phyloP scores from a whole-genome alignment of 306 rosid species.

The Crataegus laevigata region DNA sequence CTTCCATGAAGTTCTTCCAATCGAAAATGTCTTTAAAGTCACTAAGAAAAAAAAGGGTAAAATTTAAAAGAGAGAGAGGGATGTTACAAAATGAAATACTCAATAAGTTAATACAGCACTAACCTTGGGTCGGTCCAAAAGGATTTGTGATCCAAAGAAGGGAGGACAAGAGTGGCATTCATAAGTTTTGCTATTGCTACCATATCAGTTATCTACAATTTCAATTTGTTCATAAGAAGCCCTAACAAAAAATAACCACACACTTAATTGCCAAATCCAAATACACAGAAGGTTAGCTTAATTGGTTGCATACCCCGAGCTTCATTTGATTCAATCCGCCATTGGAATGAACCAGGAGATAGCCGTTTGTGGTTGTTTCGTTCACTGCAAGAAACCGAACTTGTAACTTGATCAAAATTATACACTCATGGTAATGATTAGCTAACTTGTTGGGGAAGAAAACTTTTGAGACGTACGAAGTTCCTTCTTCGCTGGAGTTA shows the following conservation, averaged over 20 bases:
- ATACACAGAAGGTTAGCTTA: neutral
- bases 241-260: neutral
- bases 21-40: conserved; percentile 54
- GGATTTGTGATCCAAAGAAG: conserved; percentile 56
- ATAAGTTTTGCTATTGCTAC: conserved; percentile 64
- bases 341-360: conserved; percentile 42
- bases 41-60: conserved; percentile 20
- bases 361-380: conserved; percentile 45
- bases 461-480: conserved; percentile 17
- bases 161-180: conserved; percentile 63
- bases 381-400: conserved; percentile 17
- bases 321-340: conserved; percentile 87
- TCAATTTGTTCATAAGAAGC: neutral
- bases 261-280: neutral
- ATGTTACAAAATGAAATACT: too few species aligned
- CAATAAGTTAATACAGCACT: neutral
- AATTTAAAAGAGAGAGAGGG: neutral
- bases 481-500: conserved; percentile 14
- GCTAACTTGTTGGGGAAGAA: neutral
- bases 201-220: conserved; percentile 65
- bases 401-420: neutral
- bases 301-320: conserved; percentile 34
- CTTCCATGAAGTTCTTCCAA: conserved; percentile 54
- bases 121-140: conserved; percentile 73
- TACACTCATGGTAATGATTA: too few species aligned